A percentile compares a stretch with the other conserved stretches of the same genome.
Evolutionary conservation across 306 rosid species (phyloP).

Genomic region (Ormosia emarginata): DNA sequence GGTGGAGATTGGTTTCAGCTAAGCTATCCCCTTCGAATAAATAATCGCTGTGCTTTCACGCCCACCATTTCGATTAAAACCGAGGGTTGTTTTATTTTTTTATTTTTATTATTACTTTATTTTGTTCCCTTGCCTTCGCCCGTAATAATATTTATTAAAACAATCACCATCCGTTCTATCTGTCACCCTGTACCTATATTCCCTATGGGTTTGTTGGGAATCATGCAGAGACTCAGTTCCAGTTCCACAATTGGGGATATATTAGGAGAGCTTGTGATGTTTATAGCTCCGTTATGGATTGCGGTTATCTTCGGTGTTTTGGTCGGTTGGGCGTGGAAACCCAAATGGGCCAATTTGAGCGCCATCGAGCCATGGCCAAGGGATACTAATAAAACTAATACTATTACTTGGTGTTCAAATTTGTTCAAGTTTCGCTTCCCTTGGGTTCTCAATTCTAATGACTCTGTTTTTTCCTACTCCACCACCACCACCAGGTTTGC

Average conservation of each 20-base stretch:
- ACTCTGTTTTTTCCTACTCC: constrained; percentile 3
- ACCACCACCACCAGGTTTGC: constrained; percentile 39
- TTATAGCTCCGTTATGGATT: constrained; percentile 72
- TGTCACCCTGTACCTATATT: too few species aligned
- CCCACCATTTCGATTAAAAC: neutral
- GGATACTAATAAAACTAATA: neutral
- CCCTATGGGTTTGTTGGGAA: constrained; percentile 29
- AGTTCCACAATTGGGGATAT: constrained; percentile 31
- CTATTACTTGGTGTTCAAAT: constrained; percentile 8
- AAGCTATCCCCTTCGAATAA: too few species aligned
- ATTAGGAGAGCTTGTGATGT: constrained; percentile 36
- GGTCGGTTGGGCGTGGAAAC: constrained; percentile 96
- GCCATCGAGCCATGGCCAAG: constrained; percentile 17
- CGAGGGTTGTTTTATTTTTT: neutral
- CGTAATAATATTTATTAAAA: too few species aligned
- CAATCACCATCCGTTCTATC: too few species aligned
- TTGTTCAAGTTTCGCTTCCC: constrained; percentile 28
- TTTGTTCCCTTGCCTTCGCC: too few species aligned
- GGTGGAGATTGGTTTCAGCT: constrained; percentile 19
- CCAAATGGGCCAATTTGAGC: constrained; percentile 70
- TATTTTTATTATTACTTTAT: too few species aligned
- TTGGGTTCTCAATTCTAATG: constrained; percentile 23
- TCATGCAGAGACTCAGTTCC: constrained; percentile 20
- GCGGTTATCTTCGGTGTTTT: constrained; percentile 72
- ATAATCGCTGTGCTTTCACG: constrained; percentile 48